Percentiles rank a stretch among this genome's conserved stretches.
Evolutionary conservation across 1,284 basidiomycete genomes (phyloP).

Genomic region (Moniliella sp.): DNA sequence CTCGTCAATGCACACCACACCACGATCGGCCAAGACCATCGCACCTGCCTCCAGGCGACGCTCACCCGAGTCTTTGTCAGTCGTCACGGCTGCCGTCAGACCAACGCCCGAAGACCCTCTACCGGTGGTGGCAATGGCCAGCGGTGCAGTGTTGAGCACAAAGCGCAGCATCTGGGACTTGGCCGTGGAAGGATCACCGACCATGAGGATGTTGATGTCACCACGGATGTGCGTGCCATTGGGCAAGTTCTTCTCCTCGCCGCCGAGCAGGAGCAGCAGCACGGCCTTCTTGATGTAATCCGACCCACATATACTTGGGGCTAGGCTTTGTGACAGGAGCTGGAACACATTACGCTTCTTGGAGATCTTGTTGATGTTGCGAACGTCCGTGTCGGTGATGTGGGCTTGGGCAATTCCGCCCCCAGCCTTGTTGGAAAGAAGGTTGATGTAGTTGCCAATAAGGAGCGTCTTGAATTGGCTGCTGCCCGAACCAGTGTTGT

Average conservation of each 20-base stretch:
- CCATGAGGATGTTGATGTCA: constrained; percentile 98
- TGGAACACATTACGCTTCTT: constrained; percentile 62
- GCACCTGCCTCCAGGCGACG: constrained; percentile 88
- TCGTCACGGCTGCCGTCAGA: constrained; percentile 96
- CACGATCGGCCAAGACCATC: constrained; percentile 97
- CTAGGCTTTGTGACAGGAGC: constrained; percentile 76
- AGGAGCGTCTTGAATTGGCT: constrained; percentile 70
- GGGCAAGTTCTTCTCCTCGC: constrained; percentile 85
- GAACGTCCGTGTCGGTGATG: constrained; percentile 80
- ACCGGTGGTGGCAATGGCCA: constrained; percentile 94
- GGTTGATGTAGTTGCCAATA: constrained; percentile 80
- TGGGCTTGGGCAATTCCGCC: constrained; percentile 83
- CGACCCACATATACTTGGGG: constrained; percentile 88
- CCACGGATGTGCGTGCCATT: constrained; percentile 98
- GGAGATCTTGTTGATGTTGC: constrained; percentile 80
- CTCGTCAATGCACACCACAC: constrained; percentile 97
- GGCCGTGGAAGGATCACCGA: constrained; percentile 91
- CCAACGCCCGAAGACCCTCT: constrained; percentile 91
- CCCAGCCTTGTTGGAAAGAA: constrained; percentile 86
- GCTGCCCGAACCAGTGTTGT: constrained; percentile 45
- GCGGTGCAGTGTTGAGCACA: constrained; percentile 78
- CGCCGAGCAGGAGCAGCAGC: constrained; percentile 73
- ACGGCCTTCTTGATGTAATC: constrained; percentile 89
- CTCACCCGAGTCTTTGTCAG: constrained; percentile 83
- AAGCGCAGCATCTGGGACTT: constrained; percentile 93